Base-by-base conservation (phyloP, 345 rosid genomes). In the Cochlearia excelsa region DNA sequence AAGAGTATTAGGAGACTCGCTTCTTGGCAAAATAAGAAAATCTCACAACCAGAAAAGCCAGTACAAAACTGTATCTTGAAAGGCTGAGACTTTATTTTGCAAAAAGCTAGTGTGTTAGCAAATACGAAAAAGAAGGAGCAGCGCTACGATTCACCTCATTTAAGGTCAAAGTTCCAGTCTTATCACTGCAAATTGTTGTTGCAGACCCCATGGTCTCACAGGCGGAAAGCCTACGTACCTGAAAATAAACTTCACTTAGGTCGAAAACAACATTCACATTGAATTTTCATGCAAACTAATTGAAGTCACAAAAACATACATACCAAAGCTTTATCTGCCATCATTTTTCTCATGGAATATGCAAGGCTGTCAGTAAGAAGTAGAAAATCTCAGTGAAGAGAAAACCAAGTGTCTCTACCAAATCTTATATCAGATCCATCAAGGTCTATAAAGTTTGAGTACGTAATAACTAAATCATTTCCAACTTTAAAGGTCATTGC, bases 311-410 rank as follows among this genome's bases (percentile, higher is more conserved):
- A 11, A 51, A 3, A 26, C 51, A 62, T 26, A 40, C 82, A 54
- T 84, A 84, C 99, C 99, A 93, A 69, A 46, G 97, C 96, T 78
- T 93, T 93, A 67, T 93, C 99, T 9, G 81, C 87, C 99, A 93
- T 89, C 99, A 93, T 93, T 78, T 93, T 93, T 60, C 95, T 80
- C 99, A 93, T 93, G 30, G 99, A 93, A 66, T 85, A 93, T 10
- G 99, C 99, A 69, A 93, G 82, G 61, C 99, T 93, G 80, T 62
- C 63, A 65, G 30, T 50, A 61, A 51, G 30, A 46, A 57, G 38
- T 29, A 55, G 23, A 55, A 30, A 10, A 45, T 29, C 59, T 72
- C 47, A 65, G 57, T 49, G 11, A 40, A 58, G 26, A 56, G 41
- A 42, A 64, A 46, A 41, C 23, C 23, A 57, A 47, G 3, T 42